phyloP scores from a whole-genome alignment of 306 rosid species.

The Oxytropis ochrocephala region DNA sequence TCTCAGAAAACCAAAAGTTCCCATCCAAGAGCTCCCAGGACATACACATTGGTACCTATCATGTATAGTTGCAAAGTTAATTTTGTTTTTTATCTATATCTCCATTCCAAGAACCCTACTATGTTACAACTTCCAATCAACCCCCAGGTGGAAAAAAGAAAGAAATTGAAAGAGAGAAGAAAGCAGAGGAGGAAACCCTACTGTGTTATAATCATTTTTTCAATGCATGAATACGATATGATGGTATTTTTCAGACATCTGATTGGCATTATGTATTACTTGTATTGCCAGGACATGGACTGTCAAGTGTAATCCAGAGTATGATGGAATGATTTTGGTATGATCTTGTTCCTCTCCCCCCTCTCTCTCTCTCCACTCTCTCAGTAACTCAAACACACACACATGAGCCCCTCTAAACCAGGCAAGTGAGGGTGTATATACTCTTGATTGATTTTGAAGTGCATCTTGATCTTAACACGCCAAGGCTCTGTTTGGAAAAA shows the following conservation, averaged over 20 bases:
- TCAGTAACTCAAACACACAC: not conserved
- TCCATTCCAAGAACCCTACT: conserved; percentile 12
- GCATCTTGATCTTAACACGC: not conserved
- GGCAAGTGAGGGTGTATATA: not conserved
- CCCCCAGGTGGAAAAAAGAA: not conserved
- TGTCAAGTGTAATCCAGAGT: conserved; percentile 84
- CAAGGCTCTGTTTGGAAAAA: too few relatives aligned
- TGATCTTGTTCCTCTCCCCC: conserved; percentile 31
- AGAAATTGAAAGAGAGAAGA: not conserved
- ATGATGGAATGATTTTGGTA: conserved; percentile 80
- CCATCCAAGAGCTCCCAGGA: conserved; percentile 84
- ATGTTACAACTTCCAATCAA: conserved; percentile 1
- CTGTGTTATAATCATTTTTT: not conserved
- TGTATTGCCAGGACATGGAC: conserved; percentile 76
- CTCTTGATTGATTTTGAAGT: not conserved
- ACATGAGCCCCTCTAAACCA: not conserved
- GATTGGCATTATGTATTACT: conserved; percentile 26
- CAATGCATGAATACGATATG: not conserved
- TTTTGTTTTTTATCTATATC: conserved; percentile 14
- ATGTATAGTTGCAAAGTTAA: conserved; percentile 3
- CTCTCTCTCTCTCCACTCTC: not conserved
- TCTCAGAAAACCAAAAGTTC: conserved; percentile 71
- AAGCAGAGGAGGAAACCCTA: not conserved
- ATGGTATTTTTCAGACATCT: conserved; percentile 21
- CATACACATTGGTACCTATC: conserved; percentile 85